phyloP scores from a whole-genome alignment of 306 rosid genomes.

The Cucurbita ficifolia region DNA sequence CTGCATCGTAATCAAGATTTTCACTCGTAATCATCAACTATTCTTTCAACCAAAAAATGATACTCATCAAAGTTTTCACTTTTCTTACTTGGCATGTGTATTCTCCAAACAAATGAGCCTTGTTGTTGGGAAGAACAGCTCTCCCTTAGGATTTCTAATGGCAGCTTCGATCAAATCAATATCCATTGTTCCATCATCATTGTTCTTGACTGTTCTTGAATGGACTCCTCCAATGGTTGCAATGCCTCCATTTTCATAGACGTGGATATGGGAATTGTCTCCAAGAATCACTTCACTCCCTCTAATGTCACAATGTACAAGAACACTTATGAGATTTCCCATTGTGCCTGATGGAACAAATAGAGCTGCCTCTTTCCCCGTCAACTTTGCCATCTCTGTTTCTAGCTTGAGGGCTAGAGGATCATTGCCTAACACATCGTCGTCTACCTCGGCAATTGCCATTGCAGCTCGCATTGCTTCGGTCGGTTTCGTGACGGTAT shows the following conservation, averaged over 20 bases:
- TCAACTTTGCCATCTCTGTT: conserved; percentile 50
- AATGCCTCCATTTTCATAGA: conserved; percentile 84
- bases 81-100: conserved; percentile 62
- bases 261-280: conserved; percentile 51
- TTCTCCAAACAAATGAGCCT: conserved; percentile 89
- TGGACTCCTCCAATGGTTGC: conserved; percentile 87
- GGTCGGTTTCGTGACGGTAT: conserved; percentile 79
- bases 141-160: conserved; percentile 52
- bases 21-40: neutral
- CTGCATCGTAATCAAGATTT: conserved; percentile 22
- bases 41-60: too few species aligned
- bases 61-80: neutral
- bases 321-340: conserved; percentile 92
- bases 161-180: conserved; percentile 56
- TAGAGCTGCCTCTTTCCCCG: conserved; percentile 74
- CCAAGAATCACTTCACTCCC: conserved; percentile 95
- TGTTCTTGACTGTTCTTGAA: conserved; percentile 53
- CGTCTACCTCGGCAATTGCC: conserved; percentile 52
- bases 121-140: conserved; percentile 59
- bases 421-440: conserved; percentile 59
- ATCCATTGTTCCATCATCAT: conserved; percentile 80
- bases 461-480: conserved; percentile 76
- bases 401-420: conserved; percentile 57
- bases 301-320: conserved; percentile 68
- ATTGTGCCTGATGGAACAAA: conserved; percentile 94